Conservation (phyloP, 352 stramenopile genomes). For the Globisporangium cederbergense region DNA sequence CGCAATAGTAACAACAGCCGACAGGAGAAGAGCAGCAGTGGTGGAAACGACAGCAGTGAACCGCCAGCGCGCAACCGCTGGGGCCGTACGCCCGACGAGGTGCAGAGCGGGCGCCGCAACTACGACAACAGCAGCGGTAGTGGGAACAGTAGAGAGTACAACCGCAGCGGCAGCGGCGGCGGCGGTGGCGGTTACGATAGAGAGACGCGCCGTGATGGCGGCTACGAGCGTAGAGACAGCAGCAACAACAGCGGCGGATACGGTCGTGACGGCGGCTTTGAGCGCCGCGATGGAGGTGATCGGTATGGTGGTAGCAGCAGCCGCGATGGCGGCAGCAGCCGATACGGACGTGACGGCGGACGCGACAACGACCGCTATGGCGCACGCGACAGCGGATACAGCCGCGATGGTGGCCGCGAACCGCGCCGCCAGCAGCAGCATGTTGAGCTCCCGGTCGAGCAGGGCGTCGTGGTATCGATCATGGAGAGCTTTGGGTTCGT, state of each 20-base stretch:
- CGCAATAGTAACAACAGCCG: constrained; percentile 6
- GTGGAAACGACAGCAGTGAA: background rate
- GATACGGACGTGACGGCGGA: constrained; percentile 6
- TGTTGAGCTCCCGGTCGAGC: constrained; percentile 27
- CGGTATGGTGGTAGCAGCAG: background rate
- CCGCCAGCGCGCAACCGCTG: constrained; percentile 12
- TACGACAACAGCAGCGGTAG: constrained; percentile 13
- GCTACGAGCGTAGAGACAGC: constrained; percentile 6
- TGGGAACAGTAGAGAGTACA: constrained; percentile 15
- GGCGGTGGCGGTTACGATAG: constrained; percentile 7
- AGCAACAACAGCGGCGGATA: constrained; percentile 9
- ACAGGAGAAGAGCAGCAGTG: constrained; percentile 4
- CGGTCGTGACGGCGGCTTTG: background rate
- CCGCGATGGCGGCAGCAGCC: background rate
- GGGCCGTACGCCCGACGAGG: constrained; percentile 11
- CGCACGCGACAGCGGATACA: constrained; percentile 1
- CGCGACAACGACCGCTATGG: constrained; percentile 15
- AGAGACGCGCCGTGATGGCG: constrained; percentile 1
- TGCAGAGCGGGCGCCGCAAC: constrained; percentile 19
- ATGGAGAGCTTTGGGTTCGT: constrained; percentile 61
- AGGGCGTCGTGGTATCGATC: constrained; percentile 43
- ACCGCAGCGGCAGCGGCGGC: background rate
- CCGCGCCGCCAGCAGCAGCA: constrained; percentile 16
- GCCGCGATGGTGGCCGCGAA: constrained; percentile 14
- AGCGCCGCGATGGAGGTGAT: background rate